Base-by-base conservation (phyloP, 768 basidiomycete species). In the Coprinopsis sp. region DNA sequence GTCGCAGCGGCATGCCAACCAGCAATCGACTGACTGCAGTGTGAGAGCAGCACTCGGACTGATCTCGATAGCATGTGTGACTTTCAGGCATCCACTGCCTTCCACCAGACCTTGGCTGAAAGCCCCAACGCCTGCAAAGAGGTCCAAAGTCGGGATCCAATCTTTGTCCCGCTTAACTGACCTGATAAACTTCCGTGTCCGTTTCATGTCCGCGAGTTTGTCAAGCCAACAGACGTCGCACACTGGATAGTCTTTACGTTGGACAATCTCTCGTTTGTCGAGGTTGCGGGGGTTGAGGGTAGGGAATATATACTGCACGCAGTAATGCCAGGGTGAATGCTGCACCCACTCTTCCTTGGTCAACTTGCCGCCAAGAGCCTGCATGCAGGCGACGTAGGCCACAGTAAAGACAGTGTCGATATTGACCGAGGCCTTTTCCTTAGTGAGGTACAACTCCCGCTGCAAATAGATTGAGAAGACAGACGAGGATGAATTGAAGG, bases 1-100 rank as follows among this genome's bases (percentile, higher is more conserved):
- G n/a, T 3, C 7, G 42, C 36, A 18, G n/a, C 24, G 7, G 24
- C 13, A 24, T 13, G 13, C 12, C 2, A 41, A 6, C 18, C 29
- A 44, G 43, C 8, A 46, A 49, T 7, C 24, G 24, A 60, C 76
- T 43, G 54, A 85, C 89, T 64, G 65, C 13, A 84, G 65, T 1
- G 88, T 87, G 47, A 65, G 64, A 0, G 84, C 82, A 6, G 90
- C 85, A 58, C 83, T 85, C 0, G 87, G 86, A n/a, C 77, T 69
- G 18, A 87, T 81, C 53, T 91, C 89, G 34, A 89, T 63, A 0
- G 81, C 76, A 64, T 86, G 79, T 0, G 79, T 81, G 3, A 86
- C 56, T 49, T 77, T 71, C 40, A 86, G 52, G 42, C 76, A 79
- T 3, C 69, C 60, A 44, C 74, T 79, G 2, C 73, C 68, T 30